A percentile compares a stretch with the other conserved stretches of the same genome.
phyloP scores from a whole-genome alignment of 2,329 filamentous ascomycete genomes.

The Mycocentrospora acerina region DNA sequence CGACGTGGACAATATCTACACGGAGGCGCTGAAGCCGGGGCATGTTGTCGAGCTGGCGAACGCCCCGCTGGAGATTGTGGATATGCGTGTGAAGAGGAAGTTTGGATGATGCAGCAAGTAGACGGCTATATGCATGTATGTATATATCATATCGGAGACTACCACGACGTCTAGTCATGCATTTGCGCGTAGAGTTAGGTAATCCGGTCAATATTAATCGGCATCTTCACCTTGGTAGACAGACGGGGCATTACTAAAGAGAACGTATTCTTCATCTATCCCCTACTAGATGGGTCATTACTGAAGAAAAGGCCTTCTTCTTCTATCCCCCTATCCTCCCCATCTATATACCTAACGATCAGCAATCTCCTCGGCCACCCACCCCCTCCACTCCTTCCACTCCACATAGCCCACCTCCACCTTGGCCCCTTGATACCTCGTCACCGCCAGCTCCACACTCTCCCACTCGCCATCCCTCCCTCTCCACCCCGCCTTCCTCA shows the following conservation, averaged over 20 bases:
- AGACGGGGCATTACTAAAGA: too few relatives aligned
- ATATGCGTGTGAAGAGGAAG: conserved; percentile 50
- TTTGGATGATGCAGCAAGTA: conserved; percentile 4
- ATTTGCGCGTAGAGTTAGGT: too few relatives aligned
- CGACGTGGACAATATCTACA: conserved; percentile 71
- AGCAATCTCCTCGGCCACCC: conserved; percentile 60
- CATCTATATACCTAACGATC: too few relatives aligned
- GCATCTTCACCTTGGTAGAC: too few relatives aligned
- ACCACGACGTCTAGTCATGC: too few relatives aligned
- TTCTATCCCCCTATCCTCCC: too few relatives aligned
- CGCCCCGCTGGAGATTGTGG: conserved; percentile 64
- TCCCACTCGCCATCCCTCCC: conserved; percentile 67
- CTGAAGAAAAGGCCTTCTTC: too few relatives aligned
- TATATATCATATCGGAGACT: too few relatives aligned
- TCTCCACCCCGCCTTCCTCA: conserved; percentile 92
- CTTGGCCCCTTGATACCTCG: conserved; percentile 85
- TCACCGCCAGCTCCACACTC: conserved; percentile 74
- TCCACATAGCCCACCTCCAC: conserved; percentile 69
- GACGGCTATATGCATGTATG: too few relatives aligned
- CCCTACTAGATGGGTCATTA: too few relatives aligned
- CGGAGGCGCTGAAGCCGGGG: conserved; percentile 63
- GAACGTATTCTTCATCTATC: too few relatives aligned
- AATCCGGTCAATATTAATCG: too few relatives aligned
- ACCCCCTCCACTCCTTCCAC: conserved; percentile 78
- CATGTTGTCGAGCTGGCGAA: conserved; percentile 62